Base-by-base conservation (phyloP, 2,329 filamentous ascomycete species). In the Phaeophleospora eucalypticola region DNA sequence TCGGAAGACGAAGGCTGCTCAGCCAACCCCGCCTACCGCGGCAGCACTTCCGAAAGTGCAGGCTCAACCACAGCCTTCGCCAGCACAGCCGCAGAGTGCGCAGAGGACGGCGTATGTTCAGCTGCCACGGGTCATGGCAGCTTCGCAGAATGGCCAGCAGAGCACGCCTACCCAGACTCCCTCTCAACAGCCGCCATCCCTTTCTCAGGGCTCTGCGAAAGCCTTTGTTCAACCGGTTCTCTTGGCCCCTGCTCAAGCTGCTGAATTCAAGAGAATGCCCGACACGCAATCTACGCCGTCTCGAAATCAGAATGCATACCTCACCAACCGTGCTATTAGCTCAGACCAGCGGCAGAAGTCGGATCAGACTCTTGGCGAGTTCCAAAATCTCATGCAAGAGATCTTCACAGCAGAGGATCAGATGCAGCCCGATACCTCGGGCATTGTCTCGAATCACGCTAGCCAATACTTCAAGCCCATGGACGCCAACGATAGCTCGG, bases 351-450 rank as follows among this genome's bases (percentile, higher is more conserved):
- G 85, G 41, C 84, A 94, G 58, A 83, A 89, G 60, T 86, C 85
- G 3, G 84, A 95, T 58, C 77, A 81, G 9, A 85, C 87, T 36
- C 75, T 90, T 37, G 72, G 83, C 43, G 82, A 83, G 45, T 71
- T 98, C 10, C 79, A 85, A 46, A 78, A 79, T 32, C 77, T 89
- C 39, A 72, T 94, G 3, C 75, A 81, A 43, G 81, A 83, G 18
- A 77, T 95, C 14, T 89, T 90, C 56, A 79, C 87, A 53, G 85
- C 86, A 4, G 89, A 95, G 61, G 83, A 89, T 58, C 79, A 81
- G 63, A 74, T 75, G 48, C 83, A 76, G 67, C 75, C 68, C 52
- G 81, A 77, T 66, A 79, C 63, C 4, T 72, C 71, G 17, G 66
- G 64, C 39, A 55, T 58, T 48, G 52, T 58, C 15, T 56, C 67